Percentiles rank a stretch among this genome's conserved stretches.
Conservation (phyloP, 2,329 filamentous ascomycete species). For the Aspergillus sergii region DNA sequence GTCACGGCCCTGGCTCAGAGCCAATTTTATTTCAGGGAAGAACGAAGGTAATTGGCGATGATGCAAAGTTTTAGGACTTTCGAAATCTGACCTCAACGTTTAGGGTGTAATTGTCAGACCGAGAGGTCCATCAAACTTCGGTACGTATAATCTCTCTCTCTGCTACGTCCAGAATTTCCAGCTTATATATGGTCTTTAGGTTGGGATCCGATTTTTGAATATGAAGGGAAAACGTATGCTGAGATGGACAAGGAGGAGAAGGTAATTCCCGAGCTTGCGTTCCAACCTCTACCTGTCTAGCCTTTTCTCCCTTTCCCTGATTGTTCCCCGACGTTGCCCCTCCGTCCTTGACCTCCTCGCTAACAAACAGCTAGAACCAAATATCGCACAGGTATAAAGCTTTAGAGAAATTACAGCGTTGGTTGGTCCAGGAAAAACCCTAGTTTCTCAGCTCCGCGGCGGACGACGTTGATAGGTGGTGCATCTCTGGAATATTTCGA, state of each 20-base stretch:
- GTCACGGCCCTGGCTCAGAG: constrained; percentile 78
- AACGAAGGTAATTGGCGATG: constrained; percentile 64
- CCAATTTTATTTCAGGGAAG: constrained; percentile 89
- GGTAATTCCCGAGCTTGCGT: constrained; percentile 53
- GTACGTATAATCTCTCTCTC: constrained; percentile 53
- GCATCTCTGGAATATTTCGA: constrained; percentile 19
- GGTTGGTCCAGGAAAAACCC: constrained; percentile 61
- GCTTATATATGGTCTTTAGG: constrained; percentile 53
- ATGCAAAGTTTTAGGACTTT: background rate
- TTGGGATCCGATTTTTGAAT: constrained; percentile 97
- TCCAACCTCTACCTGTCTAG: background rate
- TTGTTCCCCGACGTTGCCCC: background rate
- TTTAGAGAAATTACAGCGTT: constrained; percentile 80
- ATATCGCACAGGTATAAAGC: constrained; percentile 90
- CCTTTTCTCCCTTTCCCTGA: background rate
- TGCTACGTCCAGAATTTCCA: background rate
- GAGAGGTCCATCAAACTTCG: constrained; percentile 79
- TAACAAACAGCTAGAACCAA: constrained; percentile 61
- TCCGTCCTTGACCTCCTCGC: background rate
- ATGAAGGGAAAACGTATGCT: constrained; percentile 86
- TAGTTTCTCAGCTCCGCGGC: constrained; percentile 10
- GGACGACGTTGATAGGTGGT: background rate
- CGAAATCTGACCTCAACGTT: background rate
- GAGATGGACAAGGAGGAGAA: constrained; percentile 94
- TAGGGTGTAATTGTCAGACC: constrained; percentile 81